A percentile compares a stretch with the other conserved stretches of the same genome.
These are phyloP conservation scores for Batkoa obscura DNA, from an alignment of 371 early-diverging fungal genomes.

Conservation along the genomic window DNA sequence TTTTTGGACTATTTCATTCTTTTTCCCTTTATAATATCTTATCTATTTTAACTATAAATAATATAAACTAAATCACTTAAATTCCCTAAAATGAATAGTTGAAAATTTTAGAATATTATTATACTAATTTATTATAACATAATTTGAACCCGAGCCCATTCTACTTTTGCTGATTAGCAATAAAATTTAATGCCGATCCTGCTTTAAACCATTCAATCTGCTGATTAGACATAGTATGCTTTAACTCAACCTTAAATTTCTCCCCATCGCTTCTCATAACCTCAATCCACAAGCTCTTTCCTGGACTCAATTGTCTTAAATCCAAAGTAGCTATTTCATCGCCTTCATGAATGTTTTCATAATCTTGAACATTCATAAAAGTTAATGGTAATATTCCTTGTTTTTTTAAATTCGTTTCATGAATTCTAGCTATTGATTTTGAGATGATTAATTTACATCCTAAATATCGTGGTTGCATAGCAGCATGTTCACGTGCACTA, in stretches of 20 bases:
- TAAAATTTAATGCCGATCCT: slow-evolving; percentile 66
- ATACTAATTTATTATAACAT: too few species aligned
- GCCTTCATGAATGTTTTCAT: slow-evolving; percentile 50
- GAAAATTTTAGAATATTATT: too few species aligned
- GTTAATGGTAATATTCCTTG: slow-evolving; percentile 86
- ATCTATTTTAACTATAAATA: too few species aligned
- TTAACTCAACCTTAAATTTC: slow-evolving; percentile 25
- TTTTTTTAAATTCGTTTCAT: slow-evolving; percentile 98
- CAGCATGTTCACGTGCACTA: slow-evolving; percentile 89
- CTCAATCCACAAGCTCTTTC: slow-evolving; percentile 29
- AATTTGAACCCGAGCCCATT: too few species aligned
- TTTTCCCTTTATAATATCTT: too few species aligned
- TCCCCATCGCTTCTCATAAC: slow-evolving; percentile 33
- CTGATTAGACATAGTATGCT: slow-evolving; percentile 83
- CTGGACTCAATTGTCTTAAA: slow-evolving; percentile 38
- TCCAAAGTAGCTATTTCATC: slow-evolving; percentile 68
- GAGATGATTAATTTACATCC: slow-evolving; percentile 70
- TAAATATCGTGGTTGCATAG: slow-evolving; percentile 74
- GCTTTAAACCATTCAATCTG: slow-evolving; percentile 89
- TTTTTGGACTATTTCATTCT: too few species aligned
- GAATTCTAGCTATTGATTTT: slow-evolving; percentile 93
- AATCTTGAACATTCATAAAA: slow-evolving; percentile 66
- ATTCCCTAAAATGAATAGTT: too few species aligned
- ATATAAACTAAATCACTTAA: too few species aligned
- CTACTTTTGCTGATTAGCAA: too few species aligned